Evolutionary conservation across 2,329 filamentous ascomycete genomes (phyloP).

Genomic region (Cordyceps militaris): DNA sequence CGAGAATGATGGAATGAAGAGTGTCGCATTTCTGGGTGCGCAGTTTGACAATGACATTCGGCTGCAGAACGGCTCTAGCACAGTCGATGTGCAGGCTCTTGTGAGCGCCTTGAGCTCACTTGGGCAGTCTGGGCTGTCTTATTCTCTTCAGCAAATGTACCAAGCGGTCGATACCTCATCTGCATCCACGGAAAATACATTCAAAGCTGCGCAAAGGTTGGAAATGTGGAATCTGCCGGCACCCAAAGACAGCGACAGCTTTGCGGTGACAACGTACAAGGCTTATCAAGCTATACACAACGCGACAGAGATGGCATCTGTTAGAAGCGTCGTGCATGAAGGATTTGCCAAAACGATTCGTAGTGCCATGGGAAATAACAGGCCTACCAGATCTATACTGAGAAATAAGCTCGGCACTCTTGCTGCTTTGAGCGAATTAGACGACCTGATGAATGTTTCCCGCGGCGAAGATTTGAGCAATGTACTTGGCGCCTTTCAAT

Average conservation of each 20-base stretch:
- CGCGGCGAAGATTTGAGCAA: constrained; percentile 53
- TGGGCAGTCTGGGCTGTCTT: constrained; percentile 78
- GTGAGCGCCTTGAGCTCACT: constrained; percentile 72
- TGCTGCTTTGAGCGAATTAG: constrained; percentile 72
- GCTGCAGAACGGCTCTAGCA: constrained; percentile 45
- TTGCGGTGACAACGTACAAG: constrained; percentile 67
- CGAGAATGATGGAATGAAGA: constrained; percentile 80
- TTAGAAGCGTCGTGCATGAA: constrained; percentile 53
- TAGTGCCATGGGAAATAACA: constrained; percentile 41
- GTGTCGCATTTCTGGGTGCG: constrained; percentile 82
- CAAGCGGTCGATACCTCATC: constrained; percentile 51
- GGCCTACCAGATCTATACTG: constrained; percentile 41
- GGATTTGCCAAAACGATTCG: constrained; percentile 56
- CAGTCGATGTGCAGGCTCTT: constrained; percentile 59
- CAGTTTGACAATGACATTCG: constrained; percentile 82
- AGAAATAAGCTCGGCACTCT: constrained; percentile 53
- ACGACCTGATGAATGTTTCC: constrained; percentile 62
- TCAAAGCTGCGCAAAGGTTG: constrained; percentile 71
- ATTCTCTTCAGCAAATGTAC: constrained; percentile 66
- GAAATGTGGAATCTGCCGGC: constrained; percentile 89
- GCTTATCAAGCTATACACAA: constrained; percentile 73
- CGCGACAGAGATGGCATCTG: constrained; percentile 47
- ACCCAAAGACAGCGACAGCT: constrained; percentile 54
- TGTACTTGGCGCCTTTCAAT: constrained; percentile 56
- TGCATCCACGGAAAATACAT: constrained; percentile 61